Conservation (phyloP, 2,329 filamentous ascomycete genomes). For the Arthrobotrys megalospora region DNA sequence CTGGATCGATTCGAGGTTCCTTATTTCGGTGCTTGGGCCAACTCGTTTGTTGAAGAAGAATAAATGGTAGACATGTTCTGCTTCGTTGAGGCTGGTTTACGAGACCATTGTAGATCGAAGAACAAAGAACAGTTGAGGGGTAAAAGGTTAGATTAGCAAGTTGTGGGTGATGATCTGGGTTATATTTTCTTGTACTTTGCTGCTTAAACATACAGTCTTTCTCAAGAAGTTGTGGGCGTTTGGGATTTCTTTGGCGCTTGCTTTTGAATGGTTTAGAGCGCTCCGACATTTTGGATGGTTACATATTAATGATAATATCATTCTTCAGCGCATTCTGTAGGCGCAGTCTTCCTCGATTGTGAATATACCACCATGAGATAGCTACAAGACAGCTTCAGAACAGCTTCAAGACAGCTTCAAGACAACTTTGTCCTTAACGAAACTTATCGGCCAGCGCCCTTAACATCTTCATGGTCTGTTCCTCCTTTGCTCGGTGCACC, state of each 20-base stretch:
- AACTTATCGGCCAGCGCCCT: constrained; percentile 85
- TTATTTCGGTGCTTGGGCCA: constrained; percentile 86
- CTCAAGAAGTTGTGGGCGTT: constrained; percentile 35
- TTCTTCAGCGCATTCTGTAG: not conserved
- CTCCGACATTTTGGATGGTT: constrained; percentile 13
- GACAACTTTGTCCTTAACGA: constrained; percentile 71
- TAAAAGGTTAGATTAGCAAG: not conserved
- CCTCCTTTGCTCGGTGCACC: constrained; percentile 82
- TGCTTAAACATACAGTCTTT: constrained; percentile 14
- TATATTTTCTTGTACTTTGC: not conserved
- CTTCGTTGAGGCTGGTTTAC: too few relatives aligned
- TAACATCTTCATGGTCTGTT: constrained; percentile 86
- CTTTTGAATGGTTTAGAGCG: constrained; percentile 17
- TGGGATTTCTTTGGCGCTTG: constrained; percentile 45
- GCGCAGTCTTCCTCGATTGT: not conserved
- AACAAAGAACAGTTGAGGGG: not conserved
- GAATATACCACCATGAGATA: not conserved
- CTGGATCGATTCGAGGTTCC: constrained; percentile 84
- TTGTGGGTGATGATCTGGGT: not conserved
- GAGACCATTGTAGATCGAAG: not conserved
- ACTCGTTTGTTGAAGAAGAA: constrained; percentile 91
- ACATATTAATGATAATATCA: constrained; percentile 47
- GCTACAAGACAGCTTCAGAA: not conserved
- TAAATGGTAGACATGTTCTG: constrained; percentile 66
- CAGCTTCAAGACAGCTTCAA: not conserved